phyloP scores from a whole-genome alignment of 495 filamentous ascomycete genomes.

The Daldinia loculata region DNA sequence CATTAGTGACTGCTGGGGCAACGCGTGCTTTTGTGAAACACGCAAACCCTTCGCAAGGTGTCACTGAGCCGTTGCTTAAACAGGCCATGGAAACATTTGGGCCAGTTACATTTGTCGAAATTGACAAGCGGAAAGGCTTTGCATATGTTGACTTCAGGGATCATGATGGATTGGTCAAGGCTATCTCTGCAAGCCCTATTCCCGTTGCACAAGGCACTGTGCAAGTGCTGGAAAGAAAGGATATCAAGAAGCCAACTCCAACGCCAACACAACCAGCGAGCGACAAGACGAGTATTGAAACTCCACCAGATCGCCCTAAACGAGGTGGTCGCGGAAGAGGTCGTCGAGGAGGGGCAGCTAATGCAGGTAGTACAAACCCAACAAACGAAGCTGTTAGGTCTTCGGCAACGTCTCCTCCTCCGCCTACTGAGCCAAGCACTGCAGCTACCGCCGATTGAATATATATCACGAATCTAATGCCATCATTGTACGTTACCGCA shows the following conservation, averaged over 20 bases:
- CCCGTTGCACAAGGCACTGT: constrained; percentile 84
- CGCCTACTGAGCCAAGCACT: constrained; percentile 7
- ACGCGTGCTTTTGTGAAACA: constrained; percentile 93
- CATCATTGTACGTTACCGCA: background rate
- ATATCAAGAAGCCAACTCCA: constrained; percentile 49
- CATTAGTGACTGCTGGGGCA: constrained; percentile 60
- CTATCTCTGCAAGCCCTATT: constrained; percentile 82
- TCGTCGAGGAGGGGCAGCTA: constrained; percentile 31
- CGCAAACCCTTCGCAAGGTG: constrained; percentile 88
- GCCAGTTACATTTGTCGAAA: constrained; percentile 77
- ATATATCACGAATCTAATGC: background rate
- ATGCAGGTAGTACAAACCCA: constrained; percentile 2
- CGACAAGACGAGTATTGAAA: constrained; percentile 26
- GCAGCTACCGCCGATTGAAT: constrained; percentile 16
- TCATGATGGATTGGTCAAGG: constrained; percentile 73
- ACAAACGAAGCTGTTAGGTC: constrained; percentile 23
- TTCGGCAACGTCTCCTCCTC: constrained; percentile 3
- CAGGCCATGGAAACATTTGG: constrained; percentile 77
- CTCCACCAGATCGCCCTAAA: constrained; percentile 36
- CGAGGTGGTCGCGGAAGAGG: constrained; percentile 37
- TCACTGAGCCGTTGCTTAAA: constrained; percentile 80
- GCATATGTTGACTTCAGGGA: constrained; percentile 87
- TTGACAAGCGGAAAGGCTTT: constrained; percentile 92
- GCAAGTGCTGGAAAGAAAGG: constrained; percentile 84
- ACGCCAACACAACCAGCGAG: constrained; percentile 20